Conservation (phyloP, 495 filamentous ascomycete species). For the Xylaria telfairii region DNA sequence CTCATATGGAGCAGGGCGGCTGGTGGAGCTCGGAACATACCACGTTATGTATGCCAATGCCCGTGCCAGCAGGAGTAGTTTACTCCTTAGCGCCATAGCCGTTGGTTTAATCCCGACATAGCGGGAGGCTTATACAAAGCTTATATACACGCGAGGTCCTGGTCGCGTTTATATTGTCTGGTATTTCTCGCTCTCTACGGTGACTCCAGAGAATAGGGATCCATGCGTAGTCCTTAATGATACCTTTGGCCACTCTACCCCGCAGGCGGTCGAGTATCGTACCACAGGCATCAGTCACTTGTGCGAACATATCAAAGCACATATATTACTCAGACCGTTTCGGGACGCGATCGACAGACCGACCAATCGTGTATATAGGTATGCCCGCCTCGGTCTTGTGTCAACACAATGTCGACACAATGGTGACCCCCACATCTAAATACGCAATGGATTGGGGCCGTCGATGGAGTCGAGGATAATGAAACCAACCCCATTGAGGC, state of each 20-base stretch:
- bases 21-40: slow-evolving; percentile 6
- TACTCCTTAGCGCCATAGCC: slow-evolving; percentile 15
- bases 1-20: background rate
- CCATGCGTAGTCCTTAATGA: background rate
- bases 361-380: background rate
- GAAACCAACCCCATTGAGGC: background rate
- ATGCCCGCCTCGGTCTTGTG: background rate
- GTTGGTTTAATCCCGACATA: background rate
- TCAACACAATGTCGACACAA: too few relatives aligned
- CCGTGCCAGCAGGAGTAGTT: too few relatives aligned
- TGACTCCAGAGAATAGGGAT: background rate
- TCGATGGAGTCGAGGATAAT: background rate
- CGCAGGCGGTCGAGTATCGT: background rate
- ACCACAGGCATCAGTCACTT: background rate
- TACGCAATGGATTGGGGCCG: background rate
- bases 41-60: background rate
- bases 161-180: background rate
- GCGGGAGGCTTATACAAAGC: background rate
- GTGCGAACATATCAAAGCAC: background rate
- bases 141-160: background rate
- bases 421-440: background rate
- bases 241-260: background rate
- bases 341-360: background rate
- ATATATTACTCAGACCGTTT: background rate
- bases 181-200: background rate